Conservation (phyloP, 768 basidiomycete species). For the Tulasnella calospora region DNA sequence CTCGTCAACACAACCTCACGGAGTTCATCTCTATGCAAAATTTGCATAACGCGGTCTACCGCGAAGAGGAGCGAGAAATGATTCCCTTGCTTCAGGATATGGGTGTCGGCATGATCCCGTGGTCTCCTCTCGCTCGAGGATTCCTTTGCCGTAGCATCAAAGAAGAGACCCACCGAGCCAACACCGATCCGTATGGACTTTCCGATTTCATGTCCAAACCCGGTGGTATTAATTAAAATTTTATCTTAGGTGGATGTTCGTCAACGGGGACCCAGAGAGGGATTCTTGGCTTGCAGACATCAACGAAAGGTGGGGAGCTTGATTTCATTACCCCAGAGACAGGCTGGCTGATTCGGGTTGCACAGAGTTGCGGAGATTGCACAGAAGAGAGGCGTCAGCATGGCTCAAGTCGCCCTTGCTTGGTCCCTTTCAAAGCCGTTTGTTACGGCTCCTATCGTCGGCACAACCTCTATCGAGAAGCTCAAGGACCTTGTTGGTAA, state of each 20-base stretch:
- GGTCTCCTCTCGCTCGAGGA: conserved; percentile 33
- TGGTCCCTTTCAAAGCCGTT: conserved; percentile 38
- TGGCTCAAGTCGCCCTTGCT: conserved; percentile 42
- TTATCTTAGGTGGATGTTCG: not conserved
- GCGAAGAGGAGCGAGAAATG: conserved; percentile 26
- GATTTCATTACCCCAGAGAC: not conserved
- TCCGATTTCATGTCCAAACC: no score
- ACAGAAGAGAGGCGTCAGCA: conserved; percentile 2
- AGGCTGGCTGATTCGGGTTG: not conserved
- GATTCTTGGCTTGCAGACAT: conserved; percentile 5
- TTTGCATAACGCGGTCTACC: conserved; percentile 20
- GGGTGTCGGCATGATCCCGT: conserved; percentile 34
- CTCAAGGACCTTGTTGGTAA: conserved; percentile 50
- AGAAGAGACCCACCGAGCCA: conserved; percentile 6
- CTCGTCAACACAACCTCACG: conserved; percentile 16
- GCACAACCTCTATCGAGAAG: conserved; percentile 50
- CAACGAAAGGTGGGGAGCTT: not conserved
- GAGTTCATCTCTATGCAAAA: conserved; percentile 26
- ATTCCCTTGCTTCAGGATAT: conserved; percentile 22
- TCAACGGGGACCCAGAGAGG: conserved; percentile 18
- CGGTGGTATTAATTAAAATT: not conserved
- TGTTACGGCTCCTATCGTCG: conserved; percentile 57
- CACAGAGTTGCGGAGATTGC: conserved; percentile 20
- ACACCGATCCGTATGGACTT: not conserved
- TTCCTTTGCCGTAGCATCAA: conserved; percentile 29